Percentiles rank a stretch among this genome's conserved stretches.
Evolutionary conservation across 225 moss, liverwort and hornwort species (phyloP).

Genomic region (Pleurozium schreberi): DNA sequence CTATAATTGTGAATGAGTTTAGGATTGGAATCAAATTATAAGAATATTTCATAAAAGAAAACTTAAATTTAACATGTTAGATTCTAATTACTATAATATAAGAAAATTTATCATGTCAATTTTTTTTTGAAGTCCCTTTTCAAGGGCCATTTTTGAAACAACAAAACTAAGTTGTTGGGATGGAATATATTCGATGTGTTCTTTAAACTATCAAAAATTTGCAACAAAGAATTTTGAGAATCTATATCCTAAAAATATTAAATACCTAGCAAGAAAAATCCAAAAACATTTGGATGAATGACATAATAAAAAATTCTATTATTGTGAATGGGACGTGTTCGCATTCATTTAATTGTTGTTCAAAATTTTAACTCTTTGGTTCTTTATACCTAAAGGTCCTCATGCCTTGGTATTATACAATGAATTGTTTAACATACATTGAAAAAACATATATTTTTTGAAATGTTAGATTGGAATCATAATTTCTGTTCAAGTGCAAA

Average conservation of each 20-base stretch:
- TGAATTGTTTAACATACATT: background rate
- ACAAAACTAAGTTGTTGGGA: background rate
- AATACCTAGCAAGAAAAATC: background rate
- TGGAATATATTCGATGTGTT: rapidly evolving
- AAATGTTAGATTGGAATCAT: background rate
- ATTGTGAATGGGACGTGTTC: rapidly evolving
- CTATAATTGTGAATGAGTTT: background rate
- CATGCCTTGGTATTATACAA: background rate
- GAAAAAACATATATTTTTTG: background rate
- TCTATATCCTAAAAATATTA: too few relatives aligned
- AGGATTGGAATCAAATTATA: background rate
- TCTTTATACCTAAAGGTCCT: too few relatives aligned
- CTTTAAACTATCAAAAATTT: too few relatives aligned
- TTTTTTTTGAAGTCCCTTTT: background rate
- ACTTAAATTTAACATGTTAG: too few relatives aligned
- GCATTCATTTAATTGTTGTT: too few relatives aligned
- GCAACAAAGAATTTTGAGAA: background rate
- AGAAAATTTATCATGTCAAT: rapidly evolving
- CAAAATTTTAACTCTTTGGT: background rate
- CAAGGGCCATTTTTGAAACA: too few relatives aligned
- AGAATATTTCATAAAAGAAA: too few relatives aligned
- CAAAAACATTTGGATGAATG: background rate
- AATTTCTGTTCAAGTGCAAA: background rate
- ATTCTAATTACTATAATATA: background rate
- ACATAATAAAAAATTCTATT: background rate